These are phyloP conservation scores for Neostapfia colusana DNA, from an alignment of 176 grass and related monocot species.

Conservation along the genomic window DNA sequence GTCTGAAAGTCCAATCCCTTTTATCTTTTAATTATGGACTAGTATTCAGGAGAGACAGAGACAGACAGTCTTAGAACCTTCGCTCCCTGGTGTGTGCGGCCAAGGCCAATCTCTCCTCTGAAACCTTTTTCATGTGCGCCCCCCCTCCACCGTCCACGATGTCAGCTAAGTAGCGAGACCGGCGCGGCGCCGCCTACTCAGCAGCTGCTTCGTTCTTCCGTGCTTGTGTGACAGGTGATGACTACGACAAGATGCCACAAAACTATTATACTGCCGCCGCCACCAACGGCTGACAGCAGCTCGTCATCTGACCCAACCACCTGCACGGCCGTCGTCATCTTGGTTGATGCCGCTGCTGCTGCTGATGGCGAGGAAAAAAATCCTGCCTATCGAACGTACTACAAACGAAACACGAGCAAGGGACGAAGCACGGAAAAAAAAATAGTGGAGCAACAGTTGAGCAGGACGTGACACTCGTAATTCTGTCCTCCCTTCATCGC, in stretches of 20 bases:
- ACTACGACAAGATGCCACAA: conserved; percentile 25
- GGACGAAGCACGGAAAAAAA: too few relatives aligned
- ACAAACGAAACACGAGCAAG: too few relatives aligned
- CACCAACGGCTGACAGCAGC: conserved; percentile 18
- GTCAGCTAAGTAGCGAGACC: conserved; percentile 15
- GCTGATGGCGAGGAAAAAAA: not conserved
- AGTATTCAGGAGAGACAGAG: conserved; percentile 20
- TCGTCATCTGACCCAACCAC: conserved; percentile 23
- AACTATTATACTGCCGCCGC: not conserved
- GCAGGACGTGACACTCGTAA: not conserved
- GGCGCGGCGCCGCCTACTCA: conserved; percentile 27
- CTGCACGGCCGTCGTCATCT: not conserved
- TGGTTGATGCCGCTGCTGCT: not conserved
- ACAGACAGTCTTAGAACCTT: not conserved
- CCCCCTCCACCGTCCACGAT: conserved; percentile 29
- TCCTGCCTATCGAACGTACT: not conserved
- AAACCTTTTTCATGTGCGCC: not conserved
- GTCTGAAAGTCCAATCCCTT: not conserved
- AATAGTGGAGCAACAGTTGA: not conserved
- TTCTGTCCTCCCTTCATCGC: conserved; percentile 10
- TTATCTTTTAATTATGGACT: not conserved
- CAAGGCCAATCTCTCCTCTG: not conserved
- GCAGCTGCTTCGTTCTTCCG: not conserved
- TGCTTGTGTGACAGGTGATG: not conserved
- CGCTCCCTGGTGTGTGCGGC: not conserved